Evolutionary conservation across 352 stramenopile species (phyloP), one percentile per base, ranked within the genome.

Genomic region (Pythium insidiosum): DNA sequence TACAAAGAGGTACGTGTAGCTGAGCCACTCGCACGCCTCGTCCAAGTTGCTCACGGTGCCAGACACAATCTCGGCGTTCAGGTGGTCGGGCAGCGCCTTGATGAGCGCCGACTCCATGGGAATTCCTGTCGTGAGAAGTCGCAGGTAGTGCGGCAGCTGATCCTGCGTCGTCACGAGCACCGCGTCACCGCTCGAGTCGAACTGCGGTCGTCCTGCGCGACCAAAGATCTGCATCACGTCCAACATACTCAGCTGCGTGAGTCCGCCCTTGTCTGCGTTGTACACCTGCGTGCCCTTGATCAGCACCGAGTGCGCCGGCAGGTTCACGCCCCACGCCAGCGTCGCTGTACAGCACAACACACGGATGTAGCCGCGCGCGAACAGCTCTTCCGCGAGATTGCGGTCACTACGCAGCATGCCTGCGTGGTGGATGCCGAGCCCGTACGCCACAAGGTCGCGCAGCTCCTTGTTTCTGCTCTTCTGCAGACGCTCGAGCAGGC

Each of bases 171-270:
- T 99, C 44, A 99, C 97, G n/a, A 99, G 60, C 44, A 97, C 97
- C 6, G 95, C 97, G 59, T 99, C 95, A 52, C 97, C 97, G 40
- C 77, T 95, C n/a, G 77, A 97, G 56, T 99, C 97, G 65, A 98
- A 99, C 73, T 99, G 95, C n/a, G 96, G 96, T 24, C 97, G 82
- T 38, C 97, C 96, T 5, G 96, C 96, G 43, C 97, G 78, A 35
- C 97, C 97, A 58, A 99, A 99, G 58, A 99, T 99, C 70, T 99
- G 97, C 66, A 99, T 96, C n/a, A 99, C 96, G 62, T 99, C 97
- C 10, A 99, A 74, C 73, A 99, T 99, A 47, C 83, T 97, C 22
- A 99, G 57, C 54, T 99, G 95, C 12, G 96, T 92, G 56, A 97
- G 96, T 24, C 94, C 95, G 42, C 97, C 97, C 66, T 98, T 98